Evolutionary conservation across 208 protist genomes (phyloP), one percentile per base, ranked within the genome.

Genomic region (Leishmania aethiopica): DNA sequence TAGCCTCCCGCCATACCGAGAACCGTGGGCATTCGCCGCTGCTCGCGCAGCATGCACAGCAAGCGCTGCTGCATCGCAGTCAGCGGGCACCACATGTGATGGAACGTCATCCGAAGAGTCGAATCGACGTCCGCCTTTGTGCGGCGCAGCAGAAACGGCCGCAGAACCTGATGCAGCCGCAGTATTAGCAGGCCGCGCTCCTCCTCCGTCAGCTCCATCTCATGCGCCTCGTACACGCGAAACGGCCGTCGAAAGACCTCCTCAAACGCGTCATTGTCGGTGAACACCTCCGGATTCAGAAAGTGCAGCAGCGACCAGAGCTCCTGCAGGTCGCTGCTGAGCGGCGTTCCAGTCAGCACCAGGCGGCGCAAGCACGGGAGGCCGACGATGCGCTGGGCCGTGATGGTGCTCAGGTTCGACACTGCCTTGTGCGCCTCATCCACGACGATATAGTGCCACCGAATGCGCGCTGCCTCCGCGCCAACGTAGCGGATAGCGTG

Each of bases 281-380:
- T 73, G 87, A 99, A 99, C 13, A 99, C 85, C 57, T 96, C 86
- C 11, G 99, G 99, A 42, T 99, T 95, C 10, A 99, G 86, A 86
- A 99, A 99, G 88, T 99, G 98, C 47, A 99, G 92, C 60, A 99
- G 89, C 37, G 99, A 94, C 98, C 99, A 99, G 51, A 99, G 89
- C 91, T 99, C 99, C 72, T 98, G 94, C 70, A 99, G 78, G 88
- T 99, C 99, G 90, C 99, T 99, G 91, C 99, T 98, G 51, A 99
- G 83, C 11, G 99, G 99, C 42, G 99, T 99, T 35, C 99, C 98
- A 28, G 97, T 99, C 35, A 99, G 86, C 32, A 99, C 91, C 37
- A 99, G 81, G 28, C 98, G 90, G 60, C 90, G 86, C 37, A n/a
- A 49, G 53, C 76, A 88, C 28, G 77, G 84, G 3, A 95, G 59